These are phyloP conservation scores for Taphrina wiesneri DNA, from an alignment of 1,139 yeast species.

Conservation along the genomic window DNA sequence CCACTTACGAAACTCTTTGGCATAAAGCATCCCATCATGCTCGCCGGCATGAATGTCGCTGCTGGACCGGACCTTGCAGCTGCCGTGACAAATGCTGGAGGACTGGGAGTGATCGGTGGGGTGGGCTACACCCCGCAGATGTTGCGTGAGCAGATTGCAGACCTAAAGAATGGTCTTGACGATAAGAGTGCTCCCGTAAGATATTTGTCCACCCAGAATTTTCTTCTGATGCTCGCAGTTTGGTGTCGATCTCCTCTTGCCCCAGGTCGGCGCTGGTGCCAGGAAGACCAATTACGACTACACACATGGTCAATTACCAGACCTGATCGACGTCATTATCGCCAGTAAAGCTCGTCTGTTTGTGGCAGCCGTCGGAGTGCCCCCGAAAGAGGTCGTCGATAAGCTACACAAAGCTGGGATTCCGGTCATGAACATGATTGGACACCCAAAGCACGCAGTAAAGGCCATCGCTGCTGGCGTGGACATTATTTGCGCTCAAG, in stretches of 20 bases:
- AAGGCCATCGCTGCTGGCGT: constrained; percentile 49
- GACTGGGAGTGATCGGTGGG: constrained; percentile 43
- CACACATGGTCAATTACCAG: constrained; percentile 42
- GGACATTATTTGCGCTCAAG: constrained; percentile 54
- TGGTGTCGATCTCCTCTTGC: constrained; percentile 43
- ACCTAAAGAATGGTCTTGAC: constrained; percentile 39
- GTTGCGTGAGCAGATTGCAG: constrained; percentile 42
- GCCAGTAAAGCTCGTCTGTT: constrained; percentile 41
- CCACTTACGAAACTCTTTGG: constrained; percentile 43
- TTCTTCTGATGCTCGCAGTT: constrained; percentile 37
- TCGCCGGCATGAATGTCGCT: constrained; percentile 43
- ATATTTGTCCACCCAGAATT: not conserved
- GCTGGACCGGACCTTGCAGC: constrained; percentile 43
- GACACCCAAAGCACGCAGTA: constrained; percentile 50
- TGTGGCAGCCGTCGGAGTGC: constrained; percentile 51
- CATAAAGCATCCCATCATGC: constrained; percentile 42
- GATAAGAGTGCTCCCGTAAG: constrained; percentile 38
- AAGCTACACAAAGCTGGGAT: constrained; percentile 53
- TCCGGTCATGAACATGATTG: constrained; percentile 52
- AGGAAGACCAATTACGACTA: constrained; percentile 43
- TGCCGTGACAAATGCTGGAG: constrained; percentile 44
- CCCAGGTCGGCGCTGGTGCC: constrained; percentile 43
- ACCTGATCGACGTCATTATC: constrained; percentile 41
- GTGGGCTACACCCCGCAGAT: constrained; percentile 41
- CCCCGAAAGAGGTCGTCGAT: constrained; percentile 49